Conservation (phyloP, 192 early-diverging fungal species). For the Chytriomyces hyalinus region DNA sequence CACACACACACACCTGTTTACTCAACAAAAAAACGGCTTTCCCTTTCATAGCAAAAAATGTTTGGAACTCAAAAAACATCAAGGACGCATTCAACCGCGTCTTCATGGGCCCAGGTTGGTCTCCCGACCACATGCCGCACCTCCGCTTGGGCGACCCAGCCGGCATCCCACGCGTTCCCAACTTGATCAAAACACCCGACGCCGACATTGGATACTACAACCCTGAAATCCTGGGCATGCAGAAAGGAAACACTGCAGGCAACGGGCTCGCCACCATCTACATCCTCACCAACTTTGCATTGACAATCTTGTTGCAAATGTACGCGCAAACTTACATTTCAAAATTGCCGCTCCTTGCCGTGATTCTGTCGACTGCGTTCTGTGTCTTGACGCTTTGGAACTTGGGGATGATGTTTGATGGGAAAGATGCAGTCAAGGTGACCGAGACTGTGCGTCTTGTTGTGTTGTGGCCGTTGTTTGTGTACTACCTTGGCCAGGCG, state of each 20-base stretch:
- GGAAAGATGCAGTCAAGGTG: not conserved
- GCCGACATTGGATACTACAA: constrained; percentile 32
- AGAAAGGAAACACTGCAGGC: not conserved
- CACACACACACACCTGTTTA: too few species aligned
- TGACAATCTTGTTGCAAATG: constrained; percentile 1
- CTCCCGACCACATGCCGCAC: constrained; percentile 18
- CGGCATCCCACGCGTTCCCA: constrained; percentile 31
- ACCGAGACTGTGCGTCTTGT: not conserved
- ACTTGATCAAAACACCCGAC: constrained; percentile 20
- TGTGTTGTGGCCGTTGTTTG: constrained; percentile 1
- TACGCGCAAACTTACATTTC: not conserved
- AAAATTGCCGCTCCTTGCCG: not conserved
- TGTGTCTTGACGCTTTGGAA: not conserved
- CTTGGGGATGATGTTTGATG: constrained; percentile 6
- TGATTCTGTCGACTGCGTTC: not conserved
- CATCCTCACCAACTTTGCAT: not conserved
- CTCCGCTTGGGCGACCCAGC: constrained; percentile 24
- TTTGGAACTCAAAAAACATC: not conserved
- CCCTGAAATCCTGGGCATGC: not conserved
- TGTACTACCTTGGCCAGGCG: not conserved
- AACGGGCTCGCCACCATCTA: not conserved
- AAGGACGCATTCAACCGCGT: constrained; percentile 54
- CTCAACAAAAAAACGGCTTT: constrained; percentile 12
- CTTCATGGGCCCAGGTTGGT: constrained; percentile 62
- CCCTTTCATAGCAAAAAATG: constrained; percentile 50